Evolutionary conservation across 495 filamentous ascomycete species (phyloP).

Genomic region (Aspergillus panamensis): DNA sequence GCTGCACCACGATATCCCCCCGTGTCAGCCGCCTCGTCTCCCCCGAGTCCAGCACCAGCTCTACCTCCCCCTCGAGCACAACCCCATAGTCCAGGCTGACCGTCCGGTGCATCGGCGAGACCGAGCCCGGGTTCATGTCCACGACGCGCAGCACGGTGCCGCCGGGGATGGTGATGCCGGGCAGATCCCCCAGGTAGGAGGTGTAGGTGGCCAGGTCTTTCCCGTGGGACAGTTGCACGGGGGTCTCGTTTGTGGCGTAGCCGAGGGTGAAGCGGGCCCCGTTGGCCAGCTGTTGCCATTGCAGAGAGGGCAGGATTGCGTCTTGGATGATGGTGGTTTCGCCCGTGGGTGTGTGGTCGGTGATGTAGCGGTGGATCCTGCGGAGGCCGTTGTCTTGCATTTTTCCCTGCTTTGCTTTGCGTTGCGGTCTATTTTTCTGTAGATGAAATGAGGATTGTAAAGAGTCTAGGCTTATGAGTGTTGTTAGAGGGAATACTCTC

Average conservation of each 20-base stretch:
- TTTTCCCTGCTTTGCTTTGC: neutral
- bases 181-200: conserved; percentile 7
- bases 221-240: neutral
- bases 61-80: conserved; percentile 70
- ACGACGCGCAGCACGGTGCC: conserved; percentile 53
- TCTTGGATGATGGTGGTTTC: neutral
- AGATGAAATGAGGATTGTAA: too few relatives aligned
- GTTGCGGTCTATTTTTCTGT: too few relatives aligned
- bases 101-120: conserved; percentile 65
- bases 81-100: conserved; percentile 72
- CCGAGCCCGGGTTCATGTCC: conserved; percentile 64
- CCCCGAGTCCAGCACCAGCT: conserved; percentile 70
- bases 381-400: conserved; percentile 1
- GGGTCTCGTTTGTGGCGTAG: neutral
- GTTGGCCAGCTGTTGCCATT: conserved; percentile 3
- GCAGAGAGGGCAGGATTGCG: neutral
- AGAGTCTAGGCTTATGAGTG: too few relatives aligned
- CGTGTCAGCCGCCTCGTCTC: conserved; percentile 60
- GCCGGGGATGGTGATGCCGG: conserved; percentile 49
- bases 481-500: too few relatives aligned
- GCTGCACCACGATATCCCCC: conserved; percentile 67
- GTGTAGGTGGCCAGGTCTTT: neutral
- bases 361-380: neutral
- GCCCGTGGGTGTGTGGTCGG: neutral
- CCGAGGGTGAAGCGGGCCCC: neutral